A percentile compares a stretch with the other conserved stretches of the same genome.
phyloP scores from a whole-genome alignment of 768 basidiomycete species.

The Kwoniella sp. region DNA sequence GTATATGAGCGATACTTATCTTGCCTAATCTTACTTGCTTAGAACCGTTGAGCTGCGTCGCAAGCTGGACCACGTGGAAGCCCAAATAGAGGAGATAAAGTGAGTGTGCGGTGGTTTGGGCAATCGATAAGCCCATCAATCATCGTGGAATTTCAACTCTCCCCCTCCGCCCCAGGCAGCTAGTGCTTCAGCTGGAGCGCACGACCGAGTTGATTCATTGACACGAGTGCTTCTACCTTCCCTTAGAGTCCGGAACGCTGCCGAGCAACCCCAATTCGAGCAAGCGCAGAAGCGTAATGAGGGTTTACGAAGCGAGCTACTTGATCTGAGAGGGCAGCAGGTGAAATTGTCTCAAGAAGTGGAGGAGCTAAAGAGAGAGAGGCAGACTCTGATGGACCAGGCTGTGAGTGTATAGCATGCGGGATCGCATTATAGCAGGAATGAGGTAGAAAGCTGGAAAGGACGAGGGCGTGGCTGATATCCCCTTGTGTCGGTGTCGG shows the following conservation, averaged over 20 bases:
- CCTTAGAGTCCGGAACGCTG: conserved; percentile 63
- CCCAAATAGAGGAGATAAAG: conserved; percentile 47
- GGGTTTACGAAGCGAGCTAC: conserved; percentile 70
- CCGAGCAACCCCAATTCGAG: conserved; percentile 60
- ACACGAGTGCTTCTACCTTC: too few relatives aligned
- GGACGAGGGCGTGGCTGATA: too few relatives aligned
- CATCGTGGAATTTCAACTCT: too few relatives aligned
- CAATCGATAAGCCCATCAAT: too few relatives aligned
- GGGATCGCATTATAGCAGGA: too few relatives aligned
- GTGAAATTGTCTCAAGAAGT: conserved; percentile 61
- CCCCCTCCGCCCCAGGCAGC: too few relatives aligned
- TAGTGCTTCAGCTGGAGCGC: too few relatives aligned
- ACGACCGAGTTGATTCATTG: too few relatives aligned
- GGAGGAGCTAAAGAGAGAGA: conserved; percentile 72
- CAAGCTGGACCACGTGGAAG: conserved; percentile 39
- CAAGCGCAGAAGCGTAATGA: conserved; percentile 68
- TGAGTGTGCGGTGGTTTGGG: conserved; percentile 51
- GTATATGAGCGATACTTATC: conserved; percentile 11
- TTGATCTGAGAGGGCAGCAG: conserved; percentile 71
- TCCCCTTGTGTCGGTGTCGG: too few relatives aligned
- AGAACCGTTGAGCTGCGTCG: conserved; percentile 29
- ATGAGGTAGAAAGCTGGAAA: too few relatives aligned
- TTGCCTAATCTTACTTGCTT: too few relatives aligned
- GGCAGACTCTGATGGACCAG: conserved; percentile 65
- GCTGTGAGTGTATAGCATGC: conserved; percentile 65